Percentiles rank a stretch among this genome's conserved stretches.
Evolutionary conservation across 2,329 filamentous ascomycete species (phyloP).

Genomic region (Hypoxylon sp.): DNA sequence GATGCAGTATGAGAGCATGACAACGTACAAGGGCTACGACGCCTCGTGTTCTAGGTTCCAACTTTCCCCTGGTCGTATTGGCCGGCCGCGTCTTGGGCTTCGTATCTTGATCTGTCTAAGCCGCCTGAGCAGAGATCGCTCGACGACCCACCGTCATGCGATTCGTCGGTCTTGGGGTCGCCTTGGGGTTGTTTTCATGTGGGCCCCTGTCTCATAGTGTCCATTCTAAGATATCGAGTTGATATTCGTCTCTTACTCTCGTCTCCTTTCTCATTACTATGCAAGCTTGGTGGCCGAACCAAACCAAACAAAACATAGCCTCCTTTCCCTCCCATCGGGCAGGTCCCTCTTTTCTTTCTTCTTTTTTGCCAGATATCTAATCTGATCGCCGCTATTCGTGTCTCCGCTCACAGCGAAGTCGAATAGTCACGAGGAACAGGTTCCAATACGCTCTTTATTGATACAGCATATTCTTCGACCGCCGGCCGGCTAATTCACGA

Average conservation of each 20-base stretch:
- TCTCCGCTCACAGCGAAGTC: slow-evolving; percentile 40
- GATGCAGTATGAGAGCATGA: slow-evolving; percentile 21
- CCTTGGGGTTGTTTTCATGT: slow-evolving; percentile 35
- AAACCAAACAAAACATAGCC: slow-evolving; percentile 49
- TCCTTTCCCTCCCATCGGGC: slow-evolving; percentile 52
- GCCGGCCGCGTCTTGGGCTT: slow-evolving; percentile 14
- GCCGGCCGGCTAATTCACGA: slow-evolving; percentile 45
- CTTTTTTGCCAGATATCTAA: slow-evolving; percentile 38
- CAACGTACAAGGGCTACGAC: slow-evolving; percentile 28
- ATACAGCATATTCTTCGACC: slow-evolving; percentile 44
- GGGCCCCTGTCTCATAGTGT: slow-evolving; percentile 41
- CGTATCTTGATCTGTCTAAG: slow-evolving; percentile 34
- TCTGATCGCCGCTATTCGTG: slow-evolving; percentile 41
- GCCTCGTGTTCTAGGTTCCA: slow-evolving; percentile 18
- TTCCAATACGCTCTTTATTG: slow-evolving; percentile 47
- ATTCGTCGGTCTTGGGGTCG: slow-evolving; percentile 31
- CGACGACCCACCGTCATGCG: slow-evolving; percentile 41
- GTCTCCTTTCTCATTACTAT: slow-evolving; percentile 40
- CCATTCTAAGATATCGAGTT: slow-evolving; percentile 25
- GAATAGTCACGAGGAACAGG: slow-evolving; percentile 42
- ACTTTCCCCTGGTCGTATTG: slow-evolving; percentile 19
- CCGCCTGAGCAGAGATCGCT: slow-evolving; percentile 29
- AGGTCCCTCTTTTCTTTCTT: slow-evolving; percentile 49
- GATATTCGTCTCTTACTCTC: slow-evolving; percentile 33
- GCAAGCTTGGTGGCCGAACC: slow-evolving; percentile 42